Percentiles rank a stretch among this genome's conserved stretches.
Conservation (phyloP, 345 rosid species). For the Brassica nigra region DNA sequence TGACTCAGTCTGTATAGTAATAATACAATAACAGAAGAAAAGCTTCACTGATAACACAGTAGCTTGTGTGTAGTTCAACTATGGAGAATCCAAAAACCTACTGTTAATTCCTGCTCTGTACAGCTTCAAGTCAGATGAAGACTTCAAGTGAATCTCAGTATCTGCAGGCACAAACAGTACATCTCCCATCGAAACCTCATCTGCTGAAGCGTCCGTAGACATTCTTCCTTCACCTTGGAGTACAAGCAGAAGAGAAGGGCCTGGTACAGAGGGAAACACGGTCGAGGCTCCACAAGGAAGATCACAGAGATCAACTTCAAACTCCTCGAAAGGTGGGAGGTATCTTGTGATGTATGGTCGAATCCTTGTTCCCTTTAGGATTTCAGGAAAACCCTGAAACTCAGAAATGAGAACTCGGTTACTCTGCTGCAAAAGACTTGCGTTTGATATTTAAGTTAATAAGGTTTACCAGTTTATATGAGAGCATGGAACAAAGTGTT, state of each 20-base stretch:
- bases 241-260: slow-evolving; percentile 80
- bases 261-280: slow-evolving; percentile 65
- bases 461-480: slow-evolving; percentile 78
- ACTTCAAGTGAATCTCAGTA: slow-evolving; percentile 50
- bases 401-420: slow-evolving; percentile 28
- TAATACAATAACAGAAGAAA: slow-evolving; percentile 7
- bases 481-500: slow-evolving; percentile 94
- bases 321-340: slow-evolving; percentile 91
- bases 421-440: neutral
- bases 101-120: slow-evolving; percentile 88
- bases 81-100: slow-evolving; percentile 54
- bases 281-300: slow-evolving; percentile 69
- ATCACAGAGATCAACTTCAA: slow-evolving; percentile 76
- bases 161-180: slow-evolving; percentile 80
- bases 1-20: neutral
- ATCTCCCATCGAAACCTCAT: slow-evolving; percentile 61
- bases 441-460: neutral
- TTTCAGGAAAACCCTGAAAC: slow-evolving; percentile 85
- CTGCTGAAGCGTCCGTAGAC: slow-evolving; percentile 43
- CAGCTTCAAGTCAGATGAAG: slow-evolving; percentile 58
- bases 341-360: slow-evolving; percentile 72
- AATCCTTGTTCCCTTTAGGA: slow-evolving; percentile 70
- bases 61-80: slow-evolving; percentile 18
- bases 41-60: neutral
- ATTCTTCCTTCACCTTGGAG: slow-evolving; percentile 66